These are phyloP conservation scores for Gardenia jasminoides DNA, from an alignment of 257 asterid species.

Conservation along the genomic window DNA sequence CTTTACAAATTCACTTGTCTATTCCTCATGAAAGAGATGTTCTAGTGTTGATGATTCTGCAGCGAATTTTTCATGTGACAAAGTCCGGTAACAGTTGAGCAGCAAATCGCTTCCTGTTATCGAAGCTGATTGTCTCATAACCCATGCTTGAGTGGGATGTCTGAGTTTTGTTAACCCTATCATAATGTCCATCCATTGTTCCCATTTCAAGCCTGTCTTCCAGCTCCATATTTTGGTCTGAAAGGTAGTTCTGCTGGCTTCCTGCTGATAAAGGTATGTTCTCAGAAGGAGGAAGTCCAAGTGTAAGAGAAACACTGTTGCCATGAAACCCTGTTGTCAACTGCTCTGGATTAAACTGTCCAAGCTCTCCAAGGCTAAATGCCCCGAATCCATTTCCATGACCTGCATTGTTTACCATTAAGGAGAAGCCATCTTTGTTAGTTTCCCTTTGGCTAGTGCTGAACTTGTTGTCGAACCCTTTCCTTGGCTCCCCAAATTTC, in stretches of 20 bases:
- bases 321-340: slow-evolving; percentile 32
- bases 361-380: slow-evolving; percentile 29
- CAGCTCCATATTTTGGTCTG: slow-evolving; percentile 33
- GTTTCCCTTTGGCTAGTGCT: slow-evolving; percentile 15
- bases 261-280: slow-evolving; percentile 30
- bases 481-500: slow-evolving; percentile 19
- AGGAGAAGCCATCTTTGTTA: slow-evolving; percentile 23
- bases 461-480: slow-evolving; percentile 15
- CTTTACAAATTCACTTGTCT: not conserved
- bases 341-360: slow-evolving; percentile 36
- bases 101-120: slow-evolving; percentile 50
- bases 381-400: slow-evolving; percentile 16
- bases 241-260: slow-evolving; percentile 39
- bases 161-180: slow-evolving; percentile 26
- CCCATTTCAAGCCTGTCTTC: slow-evolving; percentile 36
- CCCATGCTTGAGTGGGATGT: slow-evolving; percentile 32
- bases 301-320: slow-evolving; percentile 45
- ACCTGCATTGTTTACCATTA: slow-evolving; percentile 13
- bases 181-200: slow-evolving; percentile 21
- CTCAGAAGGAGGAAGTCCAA: slow-evolving; percentile 56
- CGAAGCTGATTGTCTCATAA: slow-evolving; percentile 52
- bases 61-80: slow-evolving; percentile 34
- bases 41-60: not conserved
- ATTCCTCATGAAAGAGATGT: not conserved
- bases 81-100: slow-evolving; percentile 58